A percentile compares a stretch with the other conserved stretches of the same genome.
phyloP scores from a whole-genome alignment of 163 green algal genomes.

The Volvox carteri region DNA sequence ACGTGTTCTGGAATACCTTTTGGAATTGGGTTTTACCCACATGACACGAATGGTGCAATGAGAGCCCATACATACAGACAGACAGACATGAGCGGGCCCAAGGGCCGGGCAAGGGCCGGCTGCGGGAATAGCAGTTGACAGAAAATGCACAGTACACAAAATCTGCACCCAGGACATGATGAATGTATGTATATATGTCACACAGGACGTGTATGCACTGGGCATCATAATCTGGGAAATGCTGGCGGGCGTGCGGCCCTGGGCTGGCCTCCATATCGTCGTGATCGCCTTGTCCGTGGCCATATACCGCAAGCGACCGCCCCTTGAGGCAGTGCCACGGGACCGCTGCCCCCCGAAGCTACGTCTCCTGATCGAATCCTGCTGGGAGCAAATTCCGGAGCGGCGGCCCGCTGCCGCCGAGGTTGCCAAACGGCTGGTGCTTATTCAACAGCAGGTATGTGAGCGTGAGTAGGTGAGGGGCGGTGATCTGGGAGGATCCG shows the following conservation, averaged over 20 bases:
- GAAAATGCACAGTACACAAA: no score
- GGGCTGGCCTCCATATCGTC: not conserved
- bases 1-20: no score
- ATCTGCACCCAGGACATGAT: no score
- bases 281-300: not conserved
- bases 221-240: constrained; percentile 35
- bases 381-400: constrained; percentile 23
- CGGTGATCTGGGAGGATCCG: not conserved
- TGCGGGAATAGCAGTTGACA: no score
- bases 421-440: constrained; percentile 11
- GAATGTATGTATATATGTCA: not conserved
- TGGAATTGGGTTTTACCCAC: no score
- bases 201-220: constrained; percentile 23
- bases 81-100: no score
- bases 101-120: no score
- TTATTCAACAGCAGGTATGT: constrained; percentile 12
- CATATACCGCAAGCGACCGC: not conserved
- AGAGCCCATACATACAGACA: no score
- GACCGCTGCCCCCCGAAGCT: constrained; percentile 14
- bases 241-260: not conserved
- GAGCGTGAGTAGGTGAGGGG: not conserved
- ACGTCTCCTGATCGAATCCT: not conserved
- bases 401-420: not conserved
- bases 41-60: no score
- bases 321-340: not conserved